phyloP scores from a whole-genome alignment of 2,329 filamentous ascomycete species.

The Paracoccidioides brasiliensis region DNA sequence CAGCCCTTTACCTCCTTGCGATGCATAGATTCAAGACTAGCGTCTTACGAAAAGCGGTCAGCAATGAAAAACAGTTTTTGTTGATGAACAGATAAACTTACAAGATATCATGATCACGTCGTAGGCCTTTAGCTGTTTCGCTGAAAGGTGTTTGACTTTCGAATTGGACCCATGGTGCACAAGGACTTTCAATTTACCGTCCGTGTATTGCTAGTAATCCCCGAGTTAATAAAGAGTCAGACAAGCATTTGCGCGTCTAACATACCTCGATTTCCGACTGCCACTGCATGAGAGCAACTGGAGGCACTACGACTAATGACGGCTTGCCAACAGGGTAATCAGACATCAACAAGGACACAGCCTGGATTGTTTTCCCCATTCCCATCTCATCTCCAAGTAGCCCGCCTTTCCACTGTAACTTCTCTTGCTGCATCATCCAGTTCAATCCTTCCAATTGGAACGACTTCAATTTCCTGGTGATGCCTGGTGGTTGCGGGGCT shows the following conservation, averaged over 20 bases:
- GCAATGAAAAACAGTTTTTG: not conserved
- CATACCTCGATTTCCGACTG: constrained; percentile 60
- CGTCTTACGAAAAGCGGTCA: constrained; percentile 21
- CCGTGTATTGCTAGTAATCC: constrained; percentile 48
- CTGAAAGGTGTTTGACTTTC: constrained; percentile 63
- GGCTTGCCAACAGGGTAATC: constrained; percentile 77
- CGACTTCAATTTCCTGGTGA: constrained; percentile 72
- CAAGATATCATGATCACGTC: constrained; percentile 98
- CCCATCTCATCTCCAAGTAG: constrained; percentile 97
- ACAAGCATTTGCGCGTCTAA: not conserved
- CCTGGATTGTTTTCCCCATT: constrained; percentile 96
- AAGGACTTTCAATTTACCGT: constrained; percentile 78
- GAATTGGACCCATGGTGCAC: constrained; percentile 79
- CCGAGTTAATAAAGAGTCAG: constrained; percentile 5
- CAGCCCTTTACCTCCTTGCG: constrained; percentile 89
- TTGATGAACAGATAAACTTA: constrained; percentile 38
- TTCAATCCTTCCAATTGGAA: constrained; percentile 89
- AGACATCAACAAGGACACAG: constrained; percentile 95
- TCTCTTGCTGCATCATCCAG: constrained; percentile 89
- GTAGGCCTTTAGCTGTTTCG: constrained; percentile 64
- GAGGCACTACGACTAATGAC: constrained; percentile 77
- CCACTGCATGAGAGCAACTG: constrained; percentile 94
- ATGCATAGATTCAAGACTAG: constrained; percentile 73
- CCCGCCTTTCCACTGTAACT: constrained; percentile 73
- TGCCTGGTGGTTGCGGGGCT: constrained; percentile 60